Base-by-base conservation (phyloP, 2,329 filamentous ascomycete genomes). In the Bipolaris sorokiniana region DNA sequence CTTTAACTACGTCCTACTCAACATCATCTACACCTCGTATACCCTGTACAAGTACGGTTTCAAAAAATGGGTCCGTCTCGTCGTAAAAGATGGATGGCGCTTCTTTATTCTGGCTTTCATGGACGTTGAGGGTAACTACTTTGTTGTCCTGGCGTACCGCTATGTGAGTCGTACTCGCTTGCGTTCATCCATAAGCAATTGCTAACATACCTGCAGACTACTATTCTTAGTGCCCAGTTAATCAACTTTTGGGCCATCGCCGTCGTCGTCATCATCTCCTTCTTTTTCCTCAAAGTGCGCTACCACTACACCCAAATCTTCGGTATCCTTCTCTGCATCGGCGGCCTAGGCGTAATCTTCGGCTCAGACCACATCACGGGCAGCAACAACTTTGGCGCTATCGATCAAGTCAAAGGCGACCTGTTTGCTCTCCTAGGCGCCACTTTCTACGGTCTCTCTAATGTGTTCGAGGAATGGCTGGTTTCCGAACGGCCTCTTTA, bases 201-300 rank as follows among this genome's bases (percentile, higher is more conserved):
- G 13, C 38, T 56, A 37, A 59, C 40, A 26, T 18, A 13, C 5
- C 13, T 16, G 11, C 18, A 96, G 82, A 97, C 94, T 52, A 97
- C 93, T 70, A 89, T 97, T 67, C 84, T 98, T 47, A 95, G 90
- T 18, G 92, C 92, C 15, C 93, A 98, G 82, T 85, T 99, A 50
- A 92, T 99, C 80, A 97, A 97, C 83, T 98, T 98, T 81, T 98
- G 94, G 94, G 91, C 93, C 67, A 98, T 99, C 66, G 91, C 96
- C 48, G 88, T 94, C 61, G 95, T 99, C 20, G 92, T 98, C 18
- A 73, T 90, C 59, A 80, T 97, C 64, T 97, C 92, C 26, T 93
- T 96, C 79, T 65, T 88, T 62, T 82, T 97, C 67, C 86, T 99
- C 56, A 85, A 84, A 65, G 95, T 99, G 42, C 90, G 95, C 69